These are phyloP conservation scores for Phytophthora aleatoria DNA, from an alignment of 352 stramenopile genomes.

Conservation along the genomic window DNA sequence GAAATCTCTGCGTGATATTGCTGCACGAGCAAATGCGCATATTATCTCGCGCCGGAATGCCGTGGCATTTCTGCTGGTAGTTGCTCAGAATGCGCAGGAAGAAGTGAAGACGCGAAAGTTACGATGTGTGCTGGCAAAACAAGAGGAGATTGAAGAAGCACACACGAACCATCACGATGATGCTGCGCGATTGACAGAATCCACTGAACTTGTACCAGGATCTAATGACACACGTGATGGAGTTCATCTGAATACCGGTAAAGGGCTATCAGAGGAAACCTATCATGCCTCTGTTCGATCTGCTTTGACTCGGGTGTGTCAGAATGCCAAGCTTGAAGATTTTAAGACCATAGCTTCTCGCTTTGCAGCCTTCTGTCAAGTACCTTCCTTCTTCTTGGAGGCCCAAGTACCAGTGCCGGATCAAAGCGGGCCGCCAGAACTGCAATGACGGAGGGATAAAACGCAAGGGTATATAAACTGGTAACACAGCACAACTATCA, in stretches of 20 bases:
- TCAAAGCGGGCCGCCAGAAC: neutral
- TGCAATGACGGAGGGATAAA: slow-evolving; percentile 2
- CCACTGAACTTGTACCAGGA: neutral
- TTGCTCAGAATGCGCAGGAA: slow-evolving; percentile 30
- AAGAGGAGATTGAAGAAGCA: neutral
- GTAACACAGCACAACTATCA: neutral
- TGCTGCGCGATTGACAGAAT: neutral
- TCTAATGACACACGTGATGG: neutral
- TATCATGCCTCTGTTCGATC: slow-evolving; percentile 25
- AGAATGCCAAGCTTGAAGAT: slow-evolving; percentile 31
- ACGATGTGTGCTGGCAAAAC: slow-evolving; percentile 8
- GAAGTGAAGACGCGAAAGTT: slow-evolving; percentile 22
- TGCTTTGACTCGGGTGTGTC: slow-evolving; percentile 30
- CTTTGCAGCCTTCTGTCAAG: slow-evolving; percentile 39
- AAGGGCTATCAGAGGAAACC: slow-evolving; percentile 18
- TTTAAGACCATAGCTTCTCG: slow-evolving; percentile 37
- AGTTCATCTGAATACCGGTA: slow-evolving; percentile 4
- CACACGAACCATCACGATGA: neutral
- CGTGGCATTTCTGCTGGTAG: slow-evolving; percentile 20
- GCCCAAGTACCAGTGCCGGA: neutral
- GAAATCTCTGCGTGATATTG: slow-evolving; percentile 53
- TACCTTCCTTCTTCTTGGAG: slow-evolving; percentile 21
- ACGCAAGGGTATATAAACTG: neutral
- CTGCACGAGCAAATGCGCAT: slow-evolving; percentile 35
- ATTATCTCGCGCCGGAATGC: slow-evolving; percentile 33